Evolutionary conservation across 257 asterid species (phyloP).

Genomic region (Nicotiana obtusifolia): DNA sequence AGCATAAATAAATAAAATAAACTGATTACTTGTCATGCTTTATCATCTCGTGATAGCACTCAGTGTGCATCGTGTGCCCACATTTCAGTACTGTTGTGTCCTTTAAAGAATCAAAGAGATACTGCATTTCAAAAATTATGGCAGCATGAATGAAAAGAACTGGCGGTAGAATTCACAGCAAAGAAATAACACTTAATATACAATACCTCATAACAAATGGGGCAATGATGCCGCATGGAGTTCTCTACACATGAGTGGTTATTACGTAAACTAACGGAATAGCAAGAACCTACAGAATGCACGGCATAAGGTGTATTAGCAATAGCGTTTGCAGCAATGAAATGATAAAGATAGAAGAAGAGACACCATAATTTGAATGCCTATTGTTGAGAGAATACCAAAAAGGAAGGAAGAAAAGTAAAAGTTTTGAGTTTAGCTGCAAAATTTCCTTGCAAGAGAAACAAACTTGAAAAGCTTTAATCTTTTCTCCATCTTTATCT

Average conservation of each 20-base stretch:
- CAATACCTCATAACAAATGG: constrained; percentile 90
- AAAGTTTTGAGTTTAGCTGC: background rate
- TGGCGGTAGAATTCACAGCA: background rate
- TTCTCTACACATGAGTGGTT: constrained; percentile 84
- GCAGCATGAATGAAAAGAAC: background rate
- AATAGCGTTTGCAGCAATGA: background rate
- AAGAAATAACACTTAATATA: background rate
- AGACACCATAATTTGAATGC: background rate
- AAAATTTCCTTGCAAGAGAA: background rate
- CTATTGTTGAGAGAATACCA: background rate
- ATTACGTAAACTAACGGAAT: constrained; percentile 55
- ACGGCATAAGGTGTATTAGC: background rate
- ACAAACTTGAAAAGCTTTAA: background rate
- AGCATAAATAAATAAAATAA: background rate
- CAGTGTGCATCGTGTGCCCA: constrained; percentile 94
- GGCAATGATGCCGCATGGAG: constrained; percentile 97
- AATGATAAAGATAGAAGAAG: background rate
- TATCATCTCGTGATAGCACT: constrained; percentile 83
- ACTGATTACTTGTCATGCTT: constrained; percentile 69
- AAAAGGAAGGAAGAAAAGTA: background rate
- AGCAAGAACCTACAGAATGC: constrained; percentile 61
- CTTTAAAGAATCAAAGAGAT: constrained; percentile 83
- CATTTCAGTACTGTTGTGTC: constrained; percentile 93
- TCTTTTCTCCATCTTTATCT: background rate
- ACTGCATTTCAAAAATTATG: constrained; percentile 33